Base-by-base conservation (phyloP, 495 filamentous ascomycete species). In the Mycothermus thermophilus region DNA sequence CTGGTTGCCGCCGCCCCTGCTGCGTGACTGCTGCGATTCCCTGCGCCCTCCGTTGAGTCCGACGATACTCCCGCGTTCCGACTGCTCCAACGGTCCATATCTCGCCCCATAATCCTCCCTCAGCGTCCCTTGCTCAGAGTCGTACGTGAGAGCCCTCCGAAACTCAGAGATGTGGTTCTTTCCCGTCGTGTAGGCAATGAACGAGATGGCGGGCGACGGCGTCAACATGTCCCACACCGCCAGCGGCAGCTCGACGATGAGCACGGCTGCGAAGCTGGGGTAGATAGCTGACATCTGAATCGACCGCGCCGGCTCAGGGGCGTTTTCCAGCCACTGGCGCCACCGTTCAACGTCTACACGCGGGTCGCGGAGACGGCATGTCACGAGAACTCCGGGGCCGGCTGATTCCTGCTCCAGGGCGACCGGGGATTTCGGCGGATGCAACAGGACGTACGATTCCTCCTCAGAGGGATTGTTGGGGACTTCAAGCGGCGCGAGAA, bases 201-300 rank as follows among this genome's bases (percentile, higher is more conserved):
- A 42, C 1, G 39, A 30, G 2, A 46, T 18, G 3, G 27, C 36
- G 1, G 35, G 27, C 1, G 35, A 35, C 2, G 18, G 11, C 4
- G 35, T 31, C 5, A 46, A 19, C 28, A 46, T 9, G 17, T 46
- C 43, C 43, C 43, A 46, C 11, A 46, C 40, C 1, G 13, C 32
- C 10, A 47, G 22, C 6, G 44, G 44, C 27, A 47, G 31, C 22
- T 34, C 30, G 12, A 47, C n/a, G 8, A 47, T 3, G 7, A 43
- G 22, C 12, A 43, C 16, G 1, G 31, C 14, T 1, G 36, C 33
- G 8, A 41, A 16, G 11, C 40, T 34, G 8, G 45, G 45, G 17
- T 41, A 44, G 4, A 44, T 17, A 0, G 31, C 41, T 3, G 37
- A 35, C 24, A 48, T 36, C 8, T 21, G 9, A 5, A 48, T 41